Percentiles rank a stretch among this genome's conserved stretches.
Evolutionary conservation across 192 early-diverging fungal species (phyloP).

Genomic region (Gigaspora rosea): DNA sequence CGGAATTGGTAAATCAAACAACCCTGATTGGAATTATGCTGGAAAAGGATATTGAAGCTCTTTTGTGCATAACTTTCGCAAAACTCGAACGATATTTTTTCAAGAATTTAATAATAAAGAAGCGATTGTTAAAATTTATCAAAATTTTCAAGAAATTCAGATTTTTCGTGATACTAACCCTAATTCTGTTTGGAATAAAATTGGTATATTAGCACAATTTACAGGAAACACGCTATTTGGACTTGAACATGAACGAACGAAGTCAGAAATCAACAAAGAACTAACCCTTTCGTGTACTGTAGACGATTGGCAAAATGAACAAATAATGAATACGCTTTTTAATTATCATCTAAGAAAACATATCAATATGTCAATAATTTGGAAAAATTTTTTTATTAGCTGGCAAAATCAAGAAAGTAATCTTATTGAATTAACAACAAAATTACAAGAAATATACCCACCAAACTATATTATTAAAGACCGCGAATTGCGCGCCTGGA

Average conservation of each 20-base stretch:
- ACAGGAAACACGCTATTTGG: background rate
- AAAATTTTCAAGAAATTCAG: background rate
- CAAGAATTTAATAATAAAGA: too few relatives aligned
- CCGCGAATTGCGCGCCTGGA: too few relatives aligned
- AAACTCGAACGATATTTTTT: too few relatives aligned
- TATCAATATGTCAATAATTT: background rate
- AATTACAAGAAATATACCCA: too few relatives aligned
- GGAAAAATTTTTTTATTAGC: background rate
- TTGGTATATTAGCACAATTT: background rate
- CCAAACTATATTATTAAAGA: too few relatives aligned
- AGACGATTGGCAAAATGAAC: background rate
- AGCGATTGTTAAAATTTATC: too few relatives aligned
- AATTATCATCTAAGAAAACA: conserved; percentile 1
- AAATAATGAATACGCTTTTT: background rate
- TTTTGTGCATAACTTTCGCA: too few relatives aligned
- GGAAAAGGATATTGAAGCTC: too few relatives aligned
- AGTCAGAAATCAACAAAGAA: background rate
- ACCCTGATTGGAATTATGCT: too few relatives aligned
- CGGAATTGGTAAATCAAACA: too few relatives aligned
- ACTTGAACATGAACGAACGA: background rate
- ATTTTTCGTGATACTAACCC: background rate
- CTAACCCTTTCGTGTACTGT: background rate
- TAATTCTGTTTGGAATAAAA: background rate
- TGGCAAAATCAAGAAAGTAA: background rate
- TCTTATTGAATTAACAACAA: too few relatives aligned